Evolutionary conservation across 805 yeast species (phyloP).

Genomic region (Pichia californica): DNA sequence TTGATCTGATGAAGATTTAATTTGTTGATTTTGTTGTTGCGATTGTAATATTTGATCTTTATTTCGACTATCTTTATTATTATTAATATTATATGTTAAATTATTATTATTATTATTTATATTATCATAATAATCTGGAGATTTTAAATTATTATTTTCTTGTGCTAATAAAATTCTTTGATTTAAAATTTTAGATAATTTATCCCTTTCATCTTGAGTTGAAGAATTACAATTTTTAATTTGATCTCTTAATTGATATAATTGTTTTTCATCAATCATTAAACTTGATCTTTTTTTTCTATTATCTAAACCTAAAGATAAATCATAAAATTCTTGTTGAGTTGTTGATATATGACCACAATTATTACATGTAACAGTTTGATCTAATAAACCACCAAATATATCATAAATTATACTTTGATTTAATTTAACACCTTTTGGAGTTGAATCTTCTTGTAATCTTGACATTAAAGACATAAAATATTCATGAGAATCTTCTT

Average conservation of each 20-base stretch:
- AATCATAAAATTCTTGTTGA: constrained; percentile 88
- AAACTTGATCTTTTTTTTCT: constrained; percentile 36
- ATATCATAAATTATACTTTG: constrained; percentile 83
- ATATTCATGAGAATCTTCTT: constrained; percentile 96
- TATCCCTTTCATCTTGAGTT: constrained; percentile 18
- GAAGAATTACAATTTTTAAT: constrained; percentile 24
- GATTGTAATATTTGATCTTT: constrained; percentile 2
- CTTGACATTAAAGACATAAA: constrained; percentile 87
- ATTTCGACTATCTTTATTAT: constrained; percentile 6
- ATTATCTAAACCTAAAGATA: constrained; percentile 70
- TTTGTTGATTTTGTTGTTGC: constrained; percentile 6
- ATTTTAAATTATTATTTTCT: constrained; percentile 22
- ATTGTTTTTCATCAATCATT: constrained; percentile 23
- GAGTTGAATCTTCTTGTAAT: constrained; percentile 87
- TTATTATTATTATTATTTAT: neutral
- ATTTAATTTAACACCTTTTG: constrained; percentile 79
- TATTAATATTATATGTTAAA: neutral
- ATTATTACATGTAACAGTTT: constrained; percentile 72
- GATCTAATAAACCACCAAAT: constrained; percentile 86
- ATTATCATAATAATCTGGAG: constrained; percentile 17
- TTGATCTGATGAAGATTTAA: neutral
- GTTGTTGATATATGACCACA: constrained; percentile 85
- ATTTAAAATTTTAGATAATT: constrained; percentile 24
- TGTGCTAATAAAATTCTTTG: constrained; percentile 25
- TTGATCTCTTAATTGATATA: constrained; percentile 23